Percentiles rank a stretch among this genome's conserved stretches.
Evolutionary conservation across 2,329 filamentous ascomycete genomes (phyloP).

Genomic region (Sarocladiaceae sp.): DNA sequence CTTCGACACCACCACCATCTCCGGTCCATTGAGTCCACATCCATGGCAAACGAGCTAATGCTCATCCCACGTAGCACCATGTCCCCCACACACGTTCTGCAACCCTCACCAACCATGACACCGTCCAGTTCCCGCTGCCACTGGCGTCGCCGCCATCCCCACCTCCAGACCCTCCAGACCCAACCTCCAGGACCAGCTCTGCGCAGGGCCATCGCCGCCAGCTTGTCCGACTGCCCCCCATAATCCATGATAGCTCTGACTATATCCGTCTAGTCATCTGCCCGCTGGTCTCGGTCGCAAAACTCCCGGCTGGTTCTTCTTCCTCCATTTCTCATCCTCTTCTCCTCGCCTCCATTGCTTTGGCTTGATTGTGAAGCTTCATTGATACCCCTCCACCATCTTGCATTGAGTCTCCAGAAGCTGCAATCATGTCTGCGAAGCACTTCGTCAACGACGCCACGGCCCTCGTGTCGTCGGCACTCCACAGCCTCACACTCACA

Average conservation of each 20-base stretch:
- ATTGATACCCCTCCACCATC: neutral
- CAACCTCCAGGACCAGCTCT: constrained; percentile 2
- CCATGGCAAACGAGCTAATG: neutral
- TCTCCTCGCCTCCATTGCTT: neutral
- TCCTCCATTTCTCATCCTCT: neutral
- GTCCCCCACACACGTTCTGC: neutral
- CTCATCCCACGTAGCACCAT: neutral
- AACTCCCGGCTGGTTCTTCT: no score
- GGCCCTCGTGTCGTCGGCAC: constrained; percentile 69
- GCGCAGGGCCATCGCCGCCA: constrained; percentile 3
- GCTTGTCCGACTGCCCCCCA: neutral
- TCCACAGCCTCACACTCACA: constrained; percentile 70
- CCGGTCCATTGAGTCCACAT: no score
- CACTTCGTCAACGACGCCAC: constrained; percentile 86
- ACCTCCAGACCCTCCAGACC: constrained; percentile 8
- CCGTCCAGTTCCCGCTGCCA: neutral
- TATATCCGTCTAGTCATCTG: no score
- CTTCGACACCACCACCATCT: no score
- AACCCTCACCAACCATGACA: neutral
- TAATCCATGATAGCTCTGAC: neutral
- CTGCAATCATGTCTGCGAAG: constrained; percentile 51
- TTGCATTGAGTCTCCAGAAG: neutral
- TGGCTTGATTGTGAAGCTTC: no score
- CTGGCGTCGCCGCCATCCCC: neutral
- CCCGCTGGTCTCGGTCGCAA: no score